phyloP scores from a whole-genome alignment of 1,139 yeast genomes.

The Diutina ranongensis region DNA sequence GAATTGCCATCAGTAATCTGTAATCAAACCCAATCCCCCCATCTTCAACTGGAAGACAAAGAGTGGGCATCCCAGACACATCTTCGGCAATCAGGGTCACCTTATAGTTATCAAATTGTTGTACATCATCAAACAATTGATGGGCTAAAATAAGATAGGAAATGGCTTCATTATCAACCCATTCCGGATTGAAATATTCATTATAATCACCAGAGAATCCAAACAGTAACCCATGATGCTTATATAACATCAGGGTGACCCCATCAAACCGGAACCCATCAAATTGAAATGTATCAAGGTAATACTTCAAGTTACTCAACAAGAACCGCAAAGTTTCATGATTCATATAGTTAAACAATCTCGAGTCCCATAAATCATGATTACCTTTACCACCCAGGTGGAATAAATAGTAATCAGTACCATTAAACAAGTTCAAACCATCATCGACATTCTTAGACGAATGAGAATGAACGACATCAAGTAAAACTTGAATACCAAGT shows the following conservation, averaged over 20 bases:
- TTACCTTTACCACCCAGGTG: conserved; percentile 78
- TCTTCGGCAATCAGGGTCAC: conserved; percentile 89
- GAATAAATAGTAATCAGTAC: conserved; percentile 90
- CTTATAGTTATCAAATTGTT: conserved; percentile 23
- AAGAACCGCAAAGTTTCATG: conserved; percentile 85
- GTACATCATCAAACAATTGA: conserved; percentile 47
- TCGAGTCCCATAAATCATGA: conserved; percentile 92
- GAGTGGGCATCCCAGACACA: conserved; percentile 94
- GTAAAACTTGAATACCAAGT: conserved; percentile 71
- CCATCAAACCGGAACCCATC: conserved; percentile 98
- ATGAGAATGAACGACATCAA: conserved; percentile 93
- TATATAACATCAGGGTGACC: conserved; percentile 84
- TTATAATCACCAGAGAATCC: conserved; percentile 89
- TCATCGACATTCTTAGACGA: conserved; percentile 91
- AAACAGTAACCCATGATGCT: conserved; percentile 84
- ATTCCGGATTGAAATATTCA: conserved; percentile 73
- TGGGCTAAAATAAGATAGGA: conserved; percentile 84
- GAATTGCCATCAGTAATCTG: conserved; percentile 91
- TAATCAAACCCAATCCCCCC: conserved; percentile 96
- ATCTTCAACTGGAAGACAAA: conserved; percentile 56
- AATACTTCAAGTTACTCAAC: conserved; percentile 78
- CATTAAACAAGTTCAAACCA: conserved; percentile 89
- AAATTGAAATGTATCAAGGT: conserved; percentile 70
- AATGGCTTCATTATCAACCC: conserved; percentile 83
- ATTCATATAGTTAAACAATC: conserved; percentile 81